These are phyloP conservation scores for Verticillium albo-atrum DNA, from an alignment of 2,329 filamentous ascomycete genomes.

Conservation along the genomic window DNA sequence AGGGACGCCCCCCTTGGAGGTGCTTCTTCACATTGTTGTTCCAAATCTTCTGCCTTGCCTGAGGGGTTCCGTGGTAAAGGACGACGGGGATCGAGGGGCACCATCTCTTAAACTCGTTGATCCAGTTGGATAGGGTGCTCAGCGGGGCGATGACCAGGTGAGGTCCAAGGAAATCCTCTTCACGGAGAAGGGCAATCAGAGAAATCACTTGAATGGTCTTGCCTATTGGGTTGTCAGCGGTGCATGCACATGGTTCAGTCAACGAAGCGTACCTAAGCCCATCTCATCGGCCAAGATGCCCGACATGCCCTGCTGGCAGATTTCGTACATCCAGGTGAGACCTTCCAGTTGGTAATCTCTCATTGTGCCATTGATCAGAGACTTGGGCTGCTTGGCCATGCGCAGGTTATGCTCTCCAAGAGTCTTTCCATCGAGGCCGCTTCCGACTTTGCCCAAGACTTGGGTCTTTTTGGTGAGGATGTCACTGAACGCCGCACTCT, in stretches of 20 bases:
- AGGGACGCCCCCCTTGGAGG: conserved; percentile 56
- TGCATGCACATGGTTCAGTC: neutral
- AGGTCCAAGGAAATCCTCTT: conserved; percentile 81
- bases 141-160: conserved; percentile 88
- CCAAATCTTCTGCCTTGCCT: conserved; percentile 73
- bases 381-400: conserved; percentile 80
- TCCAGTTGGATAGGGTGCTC: conserved; percentile 93
- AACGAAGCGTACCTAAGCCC: conserved; percentile 58
- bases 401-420: conserved; percentile 63
- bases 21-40: conserved; percentile 65
- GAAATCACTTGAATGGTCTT: conserved; percentile 93
- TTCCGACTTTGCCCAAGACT: conserved; percentile 57
- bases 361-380: conserved; percentile 86
- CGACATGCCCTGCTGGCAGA: conserved; percentile 74
- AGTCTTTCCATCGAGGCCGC: conserved; percentile 53
- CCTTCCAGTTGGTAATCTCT: conserved; percentile 91
- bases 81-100: conserved; percentile 83
- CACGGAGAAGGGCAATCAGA: conserved; percentile 79
- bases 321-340: conserved; percentile 91
- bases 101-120: conserved; percentile 89
- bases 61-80: conserved; percentile 83
- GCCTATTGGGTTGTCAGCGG: conserved; percentile 36
- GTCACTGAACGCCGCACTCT: conserved; percentile 57
- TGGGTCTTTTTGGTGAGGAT: conserved; percentile 61
- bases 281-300: conserved; percentile 93